These are phyloP conservation scores for Sarcodon aspratus DNA, from an alignment of 768 basidiomycete species.

Conservation along the genomic window DNA sequence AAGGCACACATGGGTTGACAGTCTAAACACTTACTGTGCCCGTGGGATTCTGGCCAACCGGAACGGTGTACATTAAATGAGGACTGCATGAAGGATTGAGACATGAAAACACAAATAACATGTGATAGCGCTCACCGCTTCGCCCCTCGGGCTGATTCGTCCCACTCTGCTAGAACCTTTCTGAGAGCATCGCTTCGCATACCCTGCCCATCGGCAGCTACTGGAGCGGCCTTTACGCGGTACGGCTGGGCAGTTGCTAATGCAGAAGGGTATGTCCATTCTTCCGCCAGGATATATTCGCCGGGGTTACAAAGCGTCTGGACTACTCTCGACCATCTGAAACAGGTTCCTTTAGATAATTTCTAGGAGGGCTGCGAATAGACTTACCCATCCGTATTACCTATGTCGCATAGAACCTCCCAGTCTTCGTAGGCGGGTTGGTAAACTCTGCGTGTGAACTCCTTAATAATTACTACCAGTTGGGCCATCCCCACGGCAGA, in stretches of 20 bases:
- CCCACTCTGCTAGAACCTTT: slow-evolving; percentile 52
- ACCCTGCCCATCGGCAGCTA: slow-evolving; percentile 64
- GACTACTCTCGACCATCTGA: slow-evolving; percentile 44
- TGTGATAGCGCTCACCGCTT: slow-evolving; percentile 28
- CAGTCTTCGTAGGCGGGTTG: slow-evolving; percentile 54
- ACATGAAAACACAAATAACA: not conserved
- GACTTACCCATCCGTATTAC: slow-evolving; percentile 55
- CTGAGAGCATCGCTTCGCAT: slow-evolving; percentile 55
- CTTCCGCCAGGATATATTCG: slow-evolving; percentile 44
- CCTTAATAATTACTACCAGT: slow-evolving; percentile 41
- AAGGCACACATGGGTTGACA: not conserved
- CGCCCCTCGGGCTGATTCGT: slow-evolving; percentile 42
- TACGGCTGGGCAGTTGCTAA: slow-evolving; percentile 21
- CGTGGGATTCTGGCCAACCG: slow-evolving; percentile 80
- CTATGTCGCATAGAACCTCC: slow-evolving; percentile 42
- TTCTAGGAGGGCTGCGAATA: not conserved
- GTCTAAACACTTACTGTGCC: slow-evolving; percentile 40
- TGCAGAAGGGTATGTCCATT: slow-evolving; percentile 71
- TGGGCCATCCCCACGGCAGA: slow-evolving; percentile 38
- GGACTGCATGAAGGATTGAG: slow-evolving; percentile 29
- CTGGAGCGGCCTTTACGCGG: slow-evolving; percentile 35
- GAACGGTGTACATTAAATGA: slow-evolving; percentile 63
- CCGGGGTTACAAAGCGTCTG: slow-evolving; percentile 57
- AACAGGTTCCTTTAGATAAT: slow-evolving; percentile 1
- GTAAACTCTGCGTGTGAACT: slow-evolving; percentile 43